Evolutionary conservation across 1,139 yeast genomes (phyloP).

Genomic region (Blastobotrys malaysiensis): DNA sequence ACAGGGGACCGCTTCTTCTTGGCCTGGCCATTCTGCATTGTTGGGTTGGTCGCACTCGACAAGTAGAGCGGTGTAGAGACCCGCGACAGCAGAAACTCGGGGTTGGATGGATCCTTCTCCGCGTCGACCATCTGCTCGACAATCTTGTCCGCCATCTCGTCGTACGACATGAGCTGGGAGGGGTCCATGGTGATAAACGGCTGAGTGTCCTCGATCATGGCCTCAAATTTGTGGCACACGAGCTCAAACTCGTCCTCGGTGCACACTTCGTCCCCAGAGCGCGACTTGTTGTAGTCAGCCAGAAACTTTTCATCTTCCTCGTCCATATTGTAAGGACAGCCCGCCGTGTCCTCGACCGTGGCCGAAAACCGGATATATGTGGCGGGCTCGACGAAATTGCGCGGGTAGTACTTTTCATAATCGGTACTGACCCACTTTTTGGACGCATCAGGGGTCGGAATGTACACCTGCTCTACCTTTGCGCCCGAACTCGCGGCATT

Average conservation of each 20-base stretch:
- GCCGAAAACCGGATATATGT: conserved; percentile 85
- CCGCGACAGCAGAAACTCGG: conserved; percentile 29
- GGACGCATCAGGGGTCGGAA: conserved; percentile 97
- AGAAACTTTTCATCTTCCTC: conserved; percentile 76
- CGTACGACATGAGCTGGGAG: conserved; percentile 60
- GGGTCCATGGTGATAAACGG: conserved; percentile 89
- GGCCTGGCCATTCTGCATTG: conserved; percentile 14
- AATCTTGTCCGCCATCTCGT: conserved; percentile 48
- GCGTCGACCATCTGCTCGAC: conserved; percentile 26
- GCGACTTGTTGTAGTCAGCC: conserved; percentile 34
- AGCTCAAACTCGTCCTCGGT: conserved; percentile 80
- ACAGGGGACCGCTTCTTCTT: conserved; percentile 30
- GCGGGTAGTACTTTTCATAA: conserved; percentile 63
- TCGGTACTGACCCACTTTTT: conserved; percentile 60
- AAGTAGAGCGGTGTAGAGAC: not conserved
- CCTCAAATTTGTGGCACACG: conserved; percentile 69
- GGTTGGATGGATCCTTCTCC: conserved; percentile 33
- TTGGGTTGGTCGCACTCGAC: conserved; percentile 11
- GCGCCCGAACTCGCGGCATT: conserved; percentile 54
- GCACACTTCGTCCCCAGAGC: conserved; percentile 19
- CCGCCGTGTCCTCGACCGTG: conserved; percentile 89
- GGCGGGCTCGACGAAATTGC: conserved; percentile 65
- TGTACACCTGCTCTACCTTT: conserved; percentile 62
- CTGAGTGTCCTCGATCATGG: conserved; percentile 69
- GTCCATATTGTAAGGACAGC: conserved; percentile 85